Percentiles rank a stretch among this genome's conserved stretches.
These are phyloP conservation scores for Alternaria longipes DNA, from an alignment of 2,329 filamentous ascomycete genomes.

Conservation along the genomic window DNA sequence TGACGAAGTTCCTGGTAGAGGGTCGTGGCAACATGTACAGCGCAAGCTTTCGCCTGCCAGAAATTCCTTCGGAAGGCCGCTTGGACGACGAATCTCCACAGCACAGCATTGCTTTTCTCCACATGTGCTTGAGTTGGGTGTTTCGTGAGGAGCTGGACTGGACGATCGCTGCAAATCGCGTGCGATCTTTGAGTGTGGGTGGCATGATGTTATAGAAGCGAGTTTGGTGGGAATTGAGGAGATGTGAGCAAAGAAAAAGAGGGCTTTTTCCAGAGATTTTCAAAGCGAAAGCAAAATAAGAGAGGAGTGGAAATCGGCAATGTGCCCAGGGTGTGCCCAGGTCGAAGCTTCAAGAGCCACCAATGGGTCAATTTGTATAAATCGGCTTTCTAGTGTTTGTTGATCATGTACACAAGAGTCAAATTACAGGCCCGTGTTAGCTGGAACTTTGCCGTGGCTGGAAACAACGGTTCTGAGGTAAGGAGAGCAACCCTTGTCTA, in stretches of 20 bases:
- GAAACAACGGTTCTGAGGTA: conserved; percentile 2
- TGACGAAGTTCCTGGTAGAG: background rate
- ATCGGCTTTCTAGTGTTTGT: background rate
- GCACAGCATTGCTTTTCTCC: conserved; percentile 3
- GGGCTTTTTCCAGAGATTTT: background rate
- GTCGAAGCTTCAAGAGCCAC: background rate
- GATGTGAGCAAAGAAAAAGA: background rate
- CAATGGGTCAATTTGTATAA: conserved; percentile 4
- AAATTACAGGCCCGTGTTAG: conserved; percentile 6
- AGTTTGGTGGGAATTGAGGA: background rate
- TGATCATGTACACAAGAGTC: background rate
- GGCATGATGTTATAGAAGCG: background rate
- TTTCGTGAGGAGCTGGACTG: background rate
- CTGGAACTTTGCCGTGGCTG: conserved; percentile 1
- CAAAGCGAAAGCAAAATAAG: background rate
- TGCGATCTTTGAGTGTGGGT: background rate
- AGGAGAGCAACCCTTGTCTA: conserved; percentile 1
- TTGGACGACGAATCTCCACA: background rate
- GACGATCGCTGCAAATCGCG: background rate
- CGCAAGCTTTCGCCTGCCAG: background rate
- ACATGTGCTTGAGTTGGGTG: conserved; percentile 1
- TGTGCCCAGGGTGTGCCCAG: background rate
- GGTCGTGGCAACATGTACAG: conserved; percentile 3
- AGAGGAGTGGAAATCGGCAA: background rate
- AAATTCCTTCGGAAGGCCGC: conserved; percentile 2